Evolutionary conservation across 2,329 filamentous ascomycete genomes (phyloP).

Genomic region (Orbilia brochopaga): DNA sequence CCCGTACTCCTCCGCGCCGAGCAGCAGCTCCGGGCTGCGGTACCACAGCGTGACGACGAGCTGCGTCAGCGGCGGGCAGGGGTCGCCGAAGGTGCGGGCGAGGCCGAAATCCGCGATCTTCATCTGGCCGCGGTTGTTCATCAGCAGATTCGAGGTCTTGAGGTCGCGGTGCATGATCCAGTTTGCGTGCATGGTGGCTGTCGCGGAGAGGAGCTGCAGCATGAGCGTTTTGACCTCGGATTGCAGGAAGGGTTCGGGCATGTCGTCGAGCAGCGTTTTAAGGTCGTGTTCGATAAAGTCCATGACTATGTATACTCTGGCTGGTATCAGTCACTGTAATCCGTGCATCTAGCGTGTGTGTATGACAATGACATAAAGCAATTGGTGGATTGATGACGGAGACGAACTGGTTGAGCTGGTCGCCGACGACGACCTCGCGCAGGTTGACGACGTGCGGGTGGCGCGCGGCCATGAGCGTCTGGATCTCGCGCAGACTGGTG

Average conservation of each 20-base stretch:
- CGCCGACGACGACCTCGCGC: slow-evolving; percentile 81
- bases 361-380: neutral
- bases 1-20: slow-evolving; percentile 78
- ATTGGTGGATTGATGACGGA: slow-evolving; percentile 6
- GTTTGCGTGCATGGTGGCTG: slow-evolving; percentile 82
- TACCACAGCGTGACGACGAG: slow-evolving; percentile 98
- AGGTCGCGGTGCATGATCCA: slow-evolving; percentile 94
- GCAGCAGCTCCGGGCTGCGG: slow-evolving; percentile 84
- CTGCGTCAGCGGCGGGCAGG: slow-evolving; percentile 76
- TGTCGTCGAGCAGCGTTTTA: slow-evolving; percentile 88
- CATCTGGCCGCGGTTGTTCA: slow-evolving; percentile 92
- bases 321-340: slow-evolving; percentile 53
- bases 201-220: slow-evolving; percentile 77
- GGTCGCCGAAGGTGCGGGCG: slow-evolving; percentile 85
- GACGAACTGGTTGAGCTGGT: slow-evolving; percentile 66
- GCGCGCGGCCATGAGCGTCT: slow-evolving; percentile 77
- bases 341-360: neutral
- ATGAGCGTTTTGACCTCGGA: slow-evolving; percentile 92
- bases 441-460: slow-evolving; percentile 84
- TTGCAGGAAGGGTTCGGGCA: slow-evolving; percentile 89
- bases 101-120: slow-evolving; percentile 99
- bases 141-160: slow-evolving; percentile 90
- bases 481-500: slow-evolving; percentile 90
- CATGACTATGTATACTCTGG: slow-evolving; percentile 88
- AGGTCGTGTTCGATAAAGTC: slow-evolving; percentile 98